These are phyloP conservation scores for Rehmannia glutinosa DNA, from an alignment of 257 asterid species.

Conservation along the genomic window DNA sequence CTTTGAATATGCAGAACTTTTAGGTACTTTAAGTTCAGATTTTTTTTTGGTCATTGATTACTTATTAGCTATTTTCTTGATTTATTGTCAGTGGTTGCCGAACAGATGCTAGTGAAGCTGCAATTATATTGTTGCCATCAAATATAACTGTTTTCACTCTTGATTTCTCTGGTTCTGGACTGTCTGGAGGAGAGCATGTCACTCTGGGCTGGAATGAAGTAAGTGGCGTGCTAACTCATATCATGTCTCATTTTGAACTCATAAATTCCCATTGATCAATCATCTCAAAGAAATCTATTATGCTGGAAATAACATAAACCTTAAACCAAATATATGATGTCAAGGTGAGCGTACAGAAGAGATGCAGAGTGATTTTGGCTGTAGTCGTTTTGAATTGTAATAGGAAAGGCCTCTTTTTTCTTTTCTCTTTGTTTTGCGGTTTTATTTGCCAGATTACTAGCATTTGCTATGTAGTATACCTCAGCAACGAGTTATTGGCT, in stretches of 20 bases:
- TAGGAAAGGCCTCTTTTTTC: neutral
- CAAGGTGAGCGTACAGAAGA: neutral
- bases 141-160: constrained; percentile 77
- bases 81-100: constrained; percentile 68
- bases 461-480: neutral
- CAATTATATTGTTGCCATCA: constrained; percentile 72
- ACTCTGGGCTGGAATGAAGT: constrained; percentile 91
- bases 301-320: neutral
- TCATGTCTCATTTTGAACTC: neutral
- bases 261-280: neutral
- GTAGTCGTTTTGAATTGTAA: neutral
- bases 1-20: neutral
- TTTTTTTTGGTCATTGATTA: neutral
- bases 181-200: constrained; percentile 87
- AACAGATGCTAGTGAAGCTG: constrained; percentile 96
- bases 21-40: neutral
- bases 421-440: neutral
- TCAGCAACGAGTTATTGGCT: neutral
- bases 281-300: neutral
- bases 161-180: constrained; percentile 91
- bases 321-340: neutral
- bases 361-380: neutral
- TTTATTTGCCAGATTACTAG: neutral
- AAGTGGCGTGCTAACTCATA: constrained; percentile 19
- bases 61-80: neutral